Conservation (phyloP, 257 asterid species). For the Avicennia marina region DNA sequence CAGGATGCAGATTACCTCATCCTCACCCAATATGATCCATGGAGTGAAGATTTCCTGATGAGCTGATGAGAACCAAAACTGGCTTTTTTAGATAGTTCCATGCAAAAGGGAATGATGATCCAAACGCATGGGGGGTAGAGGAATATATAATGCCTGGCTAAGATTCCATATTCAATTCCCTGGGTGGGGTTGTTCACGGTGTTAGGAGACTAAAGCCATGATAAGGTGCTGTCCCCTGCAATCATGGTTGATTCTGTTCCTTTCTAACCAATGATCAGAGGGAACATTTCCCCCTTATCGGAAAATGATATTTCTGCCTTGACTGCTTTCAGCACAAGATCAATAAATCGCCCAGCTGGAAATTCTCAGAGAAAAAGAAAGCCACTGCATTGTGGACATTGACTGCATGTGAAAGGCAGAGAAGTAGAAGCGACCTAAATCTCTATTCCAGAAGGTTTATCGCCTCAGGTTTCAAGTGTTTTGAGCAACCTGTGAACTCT, state of each 20-base stretch:
- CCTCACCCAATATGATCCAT: constrained; percentile 22
- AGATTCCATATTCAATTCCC: not conserved
- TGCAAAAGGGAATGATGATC: constrained; percentile 15
- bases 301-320: constrained; percentile 20
- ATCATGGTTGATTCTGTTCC: constrained; percentile 28
- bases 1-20: constrained; percentile 62
- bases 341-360: not conserved
- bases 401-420: not conserved
- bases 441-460: too few relatives aligned
- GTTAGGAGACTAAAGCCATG: constrained; percentile 1
- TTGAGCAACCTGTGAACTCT: too few relatives aligned
- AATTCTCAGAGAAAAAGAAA: not conserved
- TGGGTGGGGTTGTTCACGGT: not conserved
- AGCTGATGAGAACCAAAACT: too few relatives aligned
- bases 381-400: not conserved
- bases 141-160: constrained; percentile 22
- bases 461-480: too few relatives aligned
- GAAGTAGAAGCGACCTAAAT: too few relatives aligned
- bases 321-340: constrained; percentile 26
- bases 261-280: constrained; percentile 27
- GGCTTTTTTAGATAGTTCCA: not conserved
- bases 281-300: constrained; percentile 25
- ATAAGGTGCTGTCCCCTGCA: constrained; percentile 22
- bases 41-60: not conserved
- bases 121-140: constrained; percentile 9